Evolutionary conservation across 1,284 basidiomycete species (phyloP).

Genomic region (Pseudozyma tsukubaensis): DNA sequence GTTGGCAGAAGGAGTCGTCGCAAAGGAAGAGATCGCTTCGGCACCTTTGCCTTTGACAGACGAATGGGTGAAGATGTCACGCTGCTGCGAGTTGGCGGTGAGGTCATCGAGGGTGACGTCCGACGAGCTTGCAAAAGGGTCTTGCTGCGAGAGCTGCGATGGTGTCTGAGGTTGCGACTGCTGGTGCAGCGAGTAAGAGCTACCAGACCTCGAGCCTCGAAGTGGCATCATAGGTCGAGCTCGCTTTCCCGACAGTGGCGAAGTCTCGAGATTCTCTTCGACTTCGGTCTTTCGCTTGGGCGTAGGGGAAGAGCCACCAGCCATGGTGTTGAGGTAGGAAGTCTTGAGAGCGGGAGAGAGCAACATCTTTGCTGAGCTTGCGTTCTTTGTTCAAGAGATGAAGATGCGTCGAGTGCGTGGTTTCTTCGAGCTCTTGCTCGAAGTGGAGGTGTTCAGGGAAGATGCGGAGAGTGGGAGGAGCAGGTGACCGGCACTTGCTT

Average conservation of each 20-base stretch:
- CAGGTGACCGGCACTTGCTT: constrained; percentile 27
- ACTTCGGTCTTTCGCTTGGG: constrained; percentile 38
- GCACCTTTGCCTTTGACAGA: constrained; percentile 34
- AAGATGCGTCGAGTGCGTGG: background rate
- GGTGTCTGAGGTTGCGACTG: constrained; percentile 12
- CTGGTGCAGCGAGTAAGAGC: constrained; percentile 21
- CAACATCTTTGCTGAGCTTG: constrained; percentile 23
- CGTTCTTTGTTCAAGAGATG: background rate
- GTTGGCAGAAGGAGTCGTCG: constrained; percentile 18
- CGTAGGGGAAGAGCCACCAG: constrained; percentile 34
- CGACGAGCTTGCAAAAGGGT: constrained; percentile 40
- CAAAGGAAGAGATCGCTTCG: constrained; percentile 1
- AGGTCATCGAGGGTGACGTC: constrained; percentile 45
- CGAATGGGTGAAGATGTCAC: constrained; percentile 43
- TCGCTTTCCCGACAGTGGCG: constrained; percentile 42
- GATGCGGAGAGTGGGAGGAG: background rate
- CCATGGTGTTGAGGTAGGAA: constrained; percentile 51
- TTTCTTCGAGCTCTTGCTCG: background rate
- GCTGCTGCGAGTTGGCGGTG: constrained; percentile 19
- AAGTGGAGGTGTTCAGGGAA: background rate
- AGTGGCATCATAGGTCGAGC: constrained; percentile 41
- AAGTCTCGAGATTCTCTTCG: constrained; percentile 34
- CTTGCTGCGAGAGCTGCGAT: constrained; percentile 11
- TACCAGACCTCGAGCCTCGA: constrained; percentile 29
- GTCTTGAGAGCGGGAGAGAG: constrained; percentile 53